These are phyloP conservation scores for Gastrodia elata DNA, from an alignment of 106 monocot species.

Conservation along the genomic window DNA sequence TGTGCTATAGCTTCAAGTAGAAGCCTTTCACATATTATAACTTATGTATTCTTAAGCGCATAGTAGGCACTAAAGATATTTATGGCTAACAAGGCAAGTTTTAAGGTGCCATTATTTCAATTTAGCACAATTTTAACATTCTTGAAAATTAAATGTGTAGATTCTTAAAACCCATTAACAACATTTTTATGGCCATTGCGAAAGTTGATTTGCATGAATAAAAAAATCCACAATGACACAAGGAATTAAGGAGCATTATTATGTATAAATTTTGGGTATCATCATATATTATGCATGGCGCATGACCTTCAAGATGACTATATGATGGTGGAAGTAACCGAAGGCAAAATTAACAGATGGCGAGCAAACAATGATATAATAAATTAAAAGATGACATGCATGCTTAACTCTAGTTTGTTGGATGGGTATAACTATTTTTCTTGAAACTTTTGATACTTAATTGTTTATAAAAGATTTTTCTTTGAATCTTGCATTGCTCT, in stretches of 20 bases:
- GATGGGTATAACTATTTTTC: too few relatives aligned
- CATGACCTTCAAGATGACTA: background rate
- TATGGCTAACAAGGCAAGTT: background rate
- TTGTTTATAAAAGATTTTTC: too few relatives aligned
- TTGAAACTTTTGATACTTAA: too few relatives aligned
- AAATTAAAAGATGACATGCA: background rate
- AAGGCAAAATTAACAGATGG: background rate
- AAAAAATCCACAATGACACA: background rate
- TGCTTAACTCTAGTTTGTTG: too few relatives aligned
- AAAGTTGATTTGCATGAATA: background rate
- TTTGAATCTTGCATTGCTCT: too few relatives aligned
- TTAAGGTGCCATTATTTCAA: background rate
- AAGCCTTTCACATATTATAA: too few relatives aligned
- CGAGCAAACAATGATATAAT: background rate
- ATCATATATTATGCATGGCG: background rate
- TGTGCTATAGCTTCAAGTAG: too few relatives aligned
- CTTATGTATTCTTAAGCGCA: too few relatives aligned
- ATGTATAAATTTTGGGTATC: background rate
- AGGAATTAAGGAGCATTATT: background rate
- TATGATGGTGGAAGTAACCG: background rate
- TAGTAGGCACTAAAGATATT: background rate
- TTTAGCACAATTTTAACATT: background rate
- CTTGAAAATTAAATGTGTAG: background rate
- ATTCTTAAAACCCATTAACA: background rate
- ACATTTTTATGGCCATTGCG: background rate